Conservation (phyloP, 2,329 filamentous ascomycete species). For the Chaetomium strumarium region DNA sequence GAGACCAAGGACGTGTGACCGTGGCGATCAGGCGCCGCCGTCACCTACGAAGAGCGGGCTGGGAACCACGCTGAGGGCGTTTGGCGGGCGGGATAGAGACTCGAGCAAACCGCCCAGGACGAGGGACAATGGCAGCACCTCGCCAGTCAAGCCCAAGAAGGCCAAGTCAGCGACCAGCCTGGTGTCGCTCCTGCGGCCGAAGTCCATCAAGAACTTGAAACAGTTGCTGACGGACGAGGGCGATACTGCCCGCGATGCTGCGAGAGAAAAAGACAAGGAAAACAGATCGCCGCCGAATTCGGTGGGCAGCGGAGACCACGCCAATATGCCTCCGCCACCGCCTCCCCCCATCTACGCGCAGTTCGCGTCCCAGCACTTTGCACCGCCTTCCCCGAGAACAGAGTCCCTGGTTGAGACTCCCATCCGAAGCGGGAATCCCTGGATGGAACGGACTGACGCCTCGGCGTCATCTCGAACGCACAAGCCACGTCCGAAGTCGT, state of each 20-base stretch:
- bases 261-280: conserved; percentile 80
- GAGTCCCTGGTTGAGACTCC: conserved; percentile 9
- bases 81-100: conserved; percentile 33
- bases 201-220: conserved; percentile 63
- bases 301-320: conserved; percentile 22
- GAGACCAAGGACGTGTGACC: conserved; percentile 7
- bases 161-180: conserved; percentile 79
- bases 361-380: conserved; percentile 44
- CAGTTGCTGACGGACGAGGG: conserved; percentile 33
- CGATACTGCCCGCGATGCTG: conserved; percentile 22
- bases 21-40: conserved; percentile 23
- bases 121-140: conserved; percentile 36
- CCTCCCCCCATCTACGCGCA: conserved; percentile 76
- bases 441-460: conserved; percentile 19
- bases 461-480: conserved; percentile 19
- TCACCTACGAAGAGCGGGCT: conserved; percentile 39
- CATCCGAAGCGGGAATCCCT: conserved; percentile 21
- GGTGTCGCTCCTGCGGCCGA: conserved; percentile 65
- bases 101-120: conserved; percentile 34
- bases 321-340: conserved; percentile 30
- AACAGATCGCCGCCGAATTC: conserved; percentile 61
- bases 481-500: conserved; percentile 48
- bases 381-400: conserved; percentile 3
- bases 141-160: conserved; percentile 64
- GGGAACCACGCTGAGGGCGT: conserved; percentile 39